Conservation (phyloP, 805 yeast species). For the Monosporozyma aquatica region DNA sequence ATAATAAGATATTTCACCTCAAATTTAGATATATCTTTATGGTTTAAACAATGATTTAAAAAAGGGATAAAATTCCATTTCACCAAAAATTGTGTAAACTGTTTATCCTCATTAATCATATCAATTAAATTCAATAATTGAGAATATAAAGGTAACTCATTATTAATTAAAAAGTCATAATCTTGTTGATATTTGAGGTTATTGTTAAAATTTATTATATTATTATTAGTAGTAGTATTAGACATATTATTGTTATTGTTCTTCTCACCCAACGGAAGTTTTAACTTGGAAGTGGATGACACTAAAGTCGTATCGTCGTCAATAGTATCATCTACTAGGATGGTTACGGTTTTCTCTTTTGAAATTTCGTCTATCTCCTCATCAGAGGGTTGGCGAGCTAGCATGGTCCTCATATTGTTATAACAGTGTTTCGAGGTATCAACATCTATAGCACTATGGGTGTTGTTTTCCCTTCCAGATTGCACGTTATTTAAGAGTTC, state of each 20-base stretch:
- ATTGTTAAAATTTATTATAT: background rate
- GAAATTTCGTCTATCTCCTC: background rate
- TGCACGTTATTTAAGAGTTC: background rate
- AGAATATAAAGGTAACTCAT: conserved; percentile 4
- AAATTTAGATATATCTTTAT: too few relatives aligned
- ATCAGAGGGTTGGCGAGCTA: conserved; percentile 9
- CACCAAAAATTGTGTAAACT: conserved; percentile 12
- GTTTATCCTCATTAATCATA: conserved; percentile 13
- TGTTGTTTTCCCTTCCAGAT: background rate
- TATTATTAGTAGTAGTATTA: background rate
- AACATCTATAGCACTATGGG: background rate
- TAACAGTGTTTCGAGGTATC: conserved; percentile 6
- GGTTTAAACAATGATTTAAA: background rate
- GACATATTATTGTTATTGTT: too few relatives aligned
- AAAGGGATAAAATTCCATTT: conserved; percentile 3
- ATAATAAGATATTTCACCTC: background rate
- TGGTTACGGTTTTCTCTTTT: background rate
- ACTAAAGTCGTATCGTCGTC: conserved; percentile 4
- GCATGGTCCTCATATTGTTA: conserved; percentile 18
- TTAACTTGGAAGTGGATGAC: background rate
- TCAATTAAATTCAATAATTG: conserved; percentile 19
- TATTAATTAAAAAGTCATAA: conserved; percentile 23
- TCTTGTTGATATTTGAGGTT: conserved; percentile 28
- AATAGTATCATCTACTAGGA: conserved; percentile 5
- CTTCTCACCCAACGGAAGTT: too few relatives aligned